A percentile compares a stretch with the other conserved stretches of the same genome.
Evolutionary conservation across 148 eudicot species (phyloP).

Genomic region (Bassia scoparia): DNA sequence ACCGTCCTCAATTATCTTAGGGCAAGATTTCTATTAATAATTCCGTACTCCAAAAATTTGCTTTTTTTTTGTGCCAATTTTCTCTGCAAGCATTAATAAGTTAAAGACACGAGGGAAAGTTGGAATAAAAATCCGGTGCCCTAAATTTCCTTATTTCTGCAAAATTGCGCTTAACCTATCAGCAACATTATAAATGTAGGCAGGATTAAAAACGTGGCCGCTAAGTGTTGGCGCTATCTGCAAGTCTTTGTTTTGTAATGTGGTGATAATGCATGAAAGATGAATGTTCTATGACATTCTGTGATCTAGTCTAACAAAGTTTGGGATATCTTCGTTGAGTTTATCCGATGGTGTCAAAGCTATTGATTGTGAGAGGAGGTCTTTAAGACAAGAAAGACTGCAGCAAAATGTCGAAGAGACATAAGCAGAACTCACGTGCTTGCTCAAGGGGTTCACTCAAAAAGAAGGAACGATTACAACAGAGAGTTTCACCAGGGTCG

Average conservation of each 20-base stretch:
- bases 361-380: constrained; percentile 12
- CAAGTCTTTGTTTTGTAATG: neutral
- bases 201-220: too few species aligned
- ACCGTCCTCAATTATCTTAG: too few species aligned
- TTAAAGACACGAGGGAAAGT: too few species aligned
- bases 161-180: too few species aligned
- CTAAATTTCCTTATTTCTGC: too few species aligned
- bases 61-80: too few species aligned
- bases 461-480: constrained; percentile 8
- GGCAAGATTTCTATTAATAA: too few species aligned
- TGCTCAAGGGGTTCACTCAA: constrained; percentile 18
- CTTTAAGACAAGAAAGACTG: constrained; percentile 16
- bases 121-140: too few species aligned
- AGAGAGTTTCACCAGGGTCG: constrained; percentile 1
- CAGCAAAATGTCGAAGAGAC: neutral
- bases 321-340: constrained; percentile 13
- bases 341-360: constrained; percentile 15
- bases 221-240: too few species aligned
- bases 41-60: too few species aligned
- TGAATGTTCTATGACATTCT: constrained; percentile 12
- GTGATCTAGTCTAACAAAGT: neutral
- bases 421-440: neutral
- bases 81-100: too few species aligned
- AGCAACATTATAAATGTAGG: too few species aligned
- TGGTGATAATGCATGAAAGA: neutral